Base-by-base conservation (phyloP, 2,329 filamentous ascomycete species). In the Ceratocystis smalleyi region DNA sequence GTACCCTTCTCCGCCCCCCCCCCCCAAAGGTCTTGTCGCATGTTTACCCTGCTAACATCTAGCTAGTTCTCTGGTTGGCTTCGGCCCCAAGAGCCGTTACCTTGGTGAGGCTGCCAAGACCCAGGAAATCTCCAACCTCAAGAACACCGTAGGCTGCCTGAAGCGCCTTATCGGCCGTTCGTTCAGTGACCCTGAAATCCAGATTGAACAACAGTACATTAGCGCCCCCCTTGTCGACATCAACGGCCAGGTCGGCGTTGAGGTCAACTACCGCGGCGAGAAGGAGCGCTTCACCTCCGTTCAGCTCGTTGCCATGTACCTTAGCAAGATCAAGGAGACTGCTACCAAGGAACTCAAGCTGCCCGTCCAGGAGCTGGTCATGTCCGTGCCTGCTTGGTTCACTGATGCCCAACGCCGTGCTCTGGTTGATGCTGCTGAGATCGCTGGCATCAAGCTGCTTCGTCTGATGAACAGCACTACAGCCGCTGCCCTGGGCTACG, bases 111-210 rank as follows among this genome's bases (percentile, higher is more conserved):
- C 89, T 65, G 94, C 94, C 70, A 97, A 97, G 84, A 97, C 92
- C 70, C 92, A 96, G 79, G 94, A 99, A 79, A 95, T 96, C 74
- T 96, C 92, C 73, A 99, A 99, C 82, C 85, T 97, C 73, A 99
- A 97, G 82, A 99, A 99, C 83, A 99, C 94, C 70, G 89, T 99
- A 78, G 81, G 84, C 75, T 91, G 85, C 70, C 83, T 99, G 72
- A 96, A 96, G 80, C 89, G 94, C 72, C 86, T 99, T 71, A 87
- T 88, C 73, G 94, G 94, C 73, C 90, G 94, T 74, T 81, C 83
- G 68, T 82, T 92, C 77, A 86, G 81, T 75, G 94, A 99, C 74
- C 91, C 94, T 73, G 94, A 99, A 81, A 82, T 96, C 68, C 83
- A 91, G 77, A 82, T 94, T 73, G 94, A 99, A 82, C 88, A 95